Percentiles rank a stretch among this genome's conserved stretches.
Conservation (phyloP, 2,329 filamentous ascomycete species). For the Diaporthe sp. region DNA sequence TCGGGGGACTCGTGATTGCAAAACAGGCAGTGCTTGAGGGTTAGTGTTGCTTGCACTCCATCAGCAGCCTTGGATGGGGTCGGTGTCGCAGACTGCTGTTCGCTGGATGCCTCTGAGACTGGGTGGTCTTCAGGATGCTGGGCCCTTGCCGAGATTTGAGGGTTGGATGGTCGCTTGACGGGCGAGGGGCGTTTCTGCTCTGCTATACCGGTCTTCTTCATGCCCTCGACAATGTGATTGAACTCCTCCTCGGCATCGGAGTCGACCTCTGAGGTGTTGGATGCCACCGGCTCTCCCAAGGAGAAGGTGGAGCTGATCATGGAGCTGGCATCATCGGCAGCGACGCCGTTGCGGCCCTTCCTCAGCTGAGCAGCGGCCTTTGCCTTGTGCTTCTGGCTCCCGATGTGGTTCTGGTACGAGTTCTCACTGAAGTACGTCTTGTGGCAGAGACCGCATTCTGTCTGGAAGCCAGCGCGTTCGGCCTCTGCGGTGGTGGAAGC, state of each 20-base stretch:
- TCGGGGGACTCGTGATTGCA: conserved; percentile 89
- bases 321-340: conserved; percentile 81
- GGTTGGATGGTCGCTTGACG: conserved; percentile 68
- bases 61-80: conserved; percentile 48
- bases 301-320: conserved; percentile 94
- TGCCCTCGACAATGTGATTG: conserved; percentile 80
- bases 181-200: conserved; percentile 58
- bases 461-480: conserved; percentile 90
- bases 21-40: conserved; percentile 81
- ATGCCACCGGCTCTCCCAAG: conserved; percentile 80
- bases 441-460: conserved; percentile 83
- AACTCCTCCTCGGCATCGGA: conserved; percentile 82
- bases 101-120: conserved; percentile 52
- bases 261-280: conserved; percentile 65
- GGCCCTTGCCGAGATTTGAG: conserved; percentile 57
- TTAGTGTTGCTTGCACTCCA: conserved; percentile 49
- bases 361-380: conserved; percentile 67
- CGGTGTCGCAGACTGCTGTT: conserved; percentile 51
- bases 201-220: conserved; percentile 73
- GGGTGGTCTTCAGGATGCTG: conserved; percentile 63
- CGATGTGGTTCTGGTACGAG: conserved; percentile 92
- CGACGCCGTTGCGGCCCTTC: conserved; percentile 51
- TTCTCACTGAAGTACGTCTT: conserved; percentile 98
- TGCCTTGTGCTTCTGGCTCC: conserved; percentile 89
- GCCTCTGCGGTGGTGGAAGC: conserved; percentile 87